Evolutionary conservation across 2,329 filamentous ascomycete genomes (phyloP).

Genomic region (Botryotinia globosa): DNA sequence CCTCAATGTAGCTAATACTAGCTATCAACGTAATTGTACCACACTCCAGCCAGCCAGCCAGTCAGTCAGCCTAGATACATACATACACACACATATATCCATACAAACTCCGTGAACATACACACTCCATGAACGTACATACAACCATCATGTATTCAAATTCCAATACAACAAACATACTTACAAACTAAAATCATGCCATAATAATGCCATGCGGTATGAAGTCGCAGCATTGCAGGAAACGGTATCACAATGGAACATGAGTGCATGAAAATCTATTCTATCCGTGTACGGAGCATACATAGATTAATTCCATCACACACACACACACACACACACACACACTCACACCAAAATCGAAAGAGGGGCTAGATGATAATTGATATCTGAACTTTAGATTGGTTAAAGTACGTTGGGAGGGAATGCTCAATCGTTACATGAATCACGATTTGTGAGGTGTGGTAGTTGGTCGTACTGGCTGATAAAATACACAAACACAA

Average conservation of each 20-base stretch:
- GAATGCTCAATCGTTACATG: background rate
- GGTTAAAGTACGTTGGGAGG: background rate
- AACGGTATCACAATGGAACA: slow-evolving; percentile 17
- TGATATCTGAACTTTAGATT: background rate
- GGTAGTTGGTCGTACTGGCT: background rate
- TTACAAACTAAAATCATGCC: background rate
- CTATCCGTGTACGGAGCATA: background rate
- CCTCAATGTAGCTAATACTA: background rate
- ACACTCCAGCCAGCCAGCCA: background rate
- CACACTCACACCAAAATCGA: no score
- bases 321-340: no score
- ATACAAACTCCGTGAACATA: background rate
- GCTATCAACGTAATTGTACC: background rate
- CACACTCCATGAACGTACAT: background rate
- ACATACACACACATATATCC: background rate
- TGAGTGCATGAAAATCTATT: background rate
- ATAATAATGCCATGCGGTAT: background rate
- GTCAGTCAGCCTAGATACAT: background rate
- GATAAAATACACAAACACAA: background rate
- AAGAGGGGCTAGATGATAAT: background rate
- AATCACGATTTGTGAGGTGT: background rate
- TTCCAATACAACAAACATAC: background rate
- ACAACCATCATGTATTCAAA: background rate
- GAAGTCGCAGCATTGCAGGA: background rate
- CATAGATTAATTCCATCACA: no score